A percentile compares a stretch with the other conserved stretches of the same genome.
Conservation (phyloP, 2,329 filamentous ascomycete species). For the Akanthomyces uredinophilus region DNA sequence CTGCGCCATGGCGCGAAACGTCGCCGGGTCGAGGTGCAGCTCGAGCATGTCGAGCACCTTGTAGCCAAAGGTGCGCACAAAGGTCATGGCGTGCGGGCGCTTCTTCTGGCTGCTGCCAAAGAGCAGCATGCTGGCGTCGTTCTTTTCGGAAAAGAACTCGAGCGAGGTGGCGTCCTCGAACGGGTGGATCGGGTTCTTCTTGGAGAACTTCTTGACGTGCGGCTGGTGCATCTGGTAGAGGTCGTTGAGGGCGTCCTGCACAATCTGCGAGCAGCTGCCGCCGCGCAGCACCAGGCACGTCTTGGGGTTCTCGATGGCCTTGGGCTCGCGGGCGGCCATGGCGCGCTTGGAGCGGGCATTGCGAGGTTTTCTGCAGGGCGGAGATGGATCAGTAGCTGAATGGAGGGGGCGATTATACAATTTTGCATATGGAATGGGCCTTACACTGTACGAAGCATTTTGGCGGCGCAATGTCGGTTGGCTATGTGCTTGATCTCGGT, state of each 20-base stretch:
- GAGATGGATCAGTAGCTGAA: background rate
- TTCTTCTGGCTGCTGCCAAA: conserved; percentile 90
- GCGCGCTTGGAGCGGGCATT: conserved; percentile 90
- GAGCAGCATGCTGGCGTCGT: conserved; percentile 80
- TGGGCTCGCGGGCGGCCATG: conserved; percentile 87
- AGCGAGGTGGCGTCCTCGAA: conserved; percentile 86
- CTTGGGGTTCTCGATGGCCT: conserved; percentile 84
- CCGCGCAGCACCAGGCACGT: conserved; percentile 85
- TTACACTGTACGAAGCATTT: conserved; percentile 48
- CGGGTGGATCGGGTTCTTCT: conserved; percentile 93
- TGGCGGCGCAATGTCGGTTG: conserved; percentile 19
- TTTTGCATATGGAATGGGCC: conserved; percentile 15
- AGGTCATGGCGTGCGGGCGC: conserved; percentile 82
- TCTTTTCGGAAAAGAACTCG: conserved; percentile 95
- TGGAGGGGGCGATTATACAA: background rate
- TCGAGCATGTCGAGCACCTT: conserved; percentile 95
- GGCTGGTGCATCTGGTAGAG: conserved; percentile 81
- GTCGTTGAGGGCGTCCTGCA: conserved; percentile 79
- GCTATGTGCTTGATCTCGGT: conserved; percentile 8
- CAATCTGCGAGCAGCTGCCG: conserved; percentile 74
- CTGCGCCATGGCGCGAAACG: conserved; percentile 63
- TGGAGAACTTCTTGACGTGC: conserved; percentile 83
- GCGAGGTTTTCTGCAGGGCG: conserved; percentile 46
- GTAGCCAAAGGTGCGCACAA: conserved; percentile 76
- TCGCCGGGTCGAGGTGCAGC: conserved; percentile 71